Conservation (phyloP, 2,329 filamentous ascomycete genomes). For the Chaetomium olivaceum region DNA sequence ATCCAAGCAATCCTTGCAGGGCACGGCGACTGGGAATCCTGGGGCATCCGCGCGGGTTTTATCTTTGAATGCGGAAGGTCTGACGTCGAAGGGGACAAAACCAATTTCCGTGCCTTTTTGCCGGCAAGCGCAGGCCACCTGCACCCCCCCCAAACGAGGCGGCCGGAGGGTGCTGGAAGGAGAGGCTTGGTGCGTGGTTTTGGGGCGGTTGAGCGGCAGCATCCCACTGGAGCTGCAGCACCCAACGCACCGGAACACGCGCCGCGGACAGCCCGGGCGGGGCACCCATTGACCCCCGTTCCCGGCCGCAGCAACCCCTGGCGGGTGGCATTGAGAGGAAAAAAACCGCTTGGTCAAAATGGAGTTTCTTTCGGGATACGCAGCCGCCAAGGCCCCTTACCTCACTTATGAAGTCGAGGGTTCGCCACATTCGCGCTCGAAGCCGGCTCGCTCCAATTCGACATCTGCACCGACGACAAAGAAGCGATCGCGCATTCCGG, state of each 20-base stretch:
- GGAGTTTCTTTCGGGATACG: conserved; percentile 36
- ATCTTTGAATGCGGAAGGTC: conserved; percentile 5
- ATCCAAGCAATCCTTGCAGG: no score
- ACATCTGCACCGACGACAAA: conserved; percentile 28
- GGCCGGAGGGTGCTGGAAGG: conserved; percentile 7
- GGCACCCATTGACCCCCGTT: conserved; percentile 18
- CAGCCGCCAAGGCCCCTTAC: conserved; percentile 35
- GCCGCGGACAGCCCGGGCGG: conserved; percentile 19
- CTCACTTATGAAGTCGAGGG: conserved; percentile 34
- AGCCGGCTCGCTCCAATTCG: conserved; percentile 35
- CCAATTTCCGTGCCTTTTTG: background rate
- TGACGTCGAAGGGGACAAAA: background rate
- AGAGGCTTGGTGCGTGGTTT: background rate
- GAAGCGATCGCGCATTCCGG: conserved; percentile 33
- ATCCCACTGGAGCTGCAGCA: conserved; percentile 23
- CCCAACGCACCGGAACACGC: conserved; percentile 19
- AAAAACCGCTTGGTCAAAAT: conserved; percentile 27
- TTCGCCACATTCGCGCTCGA: conserved; percentile 26
- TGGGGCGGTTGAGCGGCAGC: conserved; percentile 7
- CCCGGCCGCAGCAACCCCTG: conserved; percentile 10
- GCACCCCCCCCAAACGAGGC: conserved; percentile 1
- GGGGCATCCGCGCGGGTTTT: background rate
- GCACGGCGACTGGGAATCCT: background rate
- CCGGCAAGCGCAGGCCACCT: background rate
- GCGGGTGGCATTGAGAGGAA: background rate